Evolutionary conservation across 352 stramenopile genomes (phyloP), one percentile per base, ranked within the genome.

Genomic region (Phytophthora citrophthora): DNA sequence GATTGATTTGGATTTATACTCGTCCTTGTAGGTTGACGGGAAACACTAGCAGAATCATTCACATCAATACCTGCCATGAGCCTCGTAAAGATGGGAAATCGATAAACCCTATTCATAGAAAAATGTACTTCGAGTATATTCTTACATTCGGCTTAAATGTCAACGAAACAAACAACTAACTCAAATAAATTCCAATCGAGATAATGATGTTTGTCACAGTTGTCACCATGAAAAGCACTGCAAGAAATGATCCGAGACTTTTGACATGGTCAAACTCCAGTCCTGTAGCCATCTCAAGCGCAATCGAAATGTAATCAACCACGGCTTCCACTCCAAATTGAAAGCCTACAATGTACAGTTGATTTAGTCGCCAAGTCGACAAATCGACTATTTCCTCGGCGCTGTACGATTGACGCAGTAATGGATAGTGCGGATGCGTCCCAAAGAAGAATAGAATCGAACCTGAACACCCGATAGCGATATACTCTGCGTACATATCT

Each of bases 401-500:
- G 6, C 4, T 11, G 4, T 60, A 24, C 1, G 58, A 53, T n/a
- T 50, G 49, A 16, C 40, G 45, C 5, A 66, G 32, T 12, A 66
- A 18, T 12, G 38, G 38, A 34, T 59, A 84, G 23, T 76, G 66
- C 9, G 76, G 70, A 41, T 84, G 70, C 2, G 47, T 58, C 24
- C 56, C 60, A 39, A 58, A 76, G n/a, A 81, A 74, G 13, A 57
- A 67, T 9, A 75, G 18, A 18, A 84, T 67, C 0, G 60, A 61
- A 2, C 50, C 50, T 4, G 60, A 79, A 26, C 69, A 71, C 0
- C 72, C 66, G 32, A 79, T 81, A 0, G 73, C 63, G 10, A 85
- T 81, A 54, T 85, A 85, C 46, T 82, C 71, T 24, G 67, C 74
- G 3, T 64, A 63, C 59, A 77, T 79, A 55, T 77, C 64, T 0